These are phyloP conservation scores for Ophiobolus disseminans DNA, from an alignment of 2,329 filamentous ascomycete species.

Conservation along the genomic window DNA sequence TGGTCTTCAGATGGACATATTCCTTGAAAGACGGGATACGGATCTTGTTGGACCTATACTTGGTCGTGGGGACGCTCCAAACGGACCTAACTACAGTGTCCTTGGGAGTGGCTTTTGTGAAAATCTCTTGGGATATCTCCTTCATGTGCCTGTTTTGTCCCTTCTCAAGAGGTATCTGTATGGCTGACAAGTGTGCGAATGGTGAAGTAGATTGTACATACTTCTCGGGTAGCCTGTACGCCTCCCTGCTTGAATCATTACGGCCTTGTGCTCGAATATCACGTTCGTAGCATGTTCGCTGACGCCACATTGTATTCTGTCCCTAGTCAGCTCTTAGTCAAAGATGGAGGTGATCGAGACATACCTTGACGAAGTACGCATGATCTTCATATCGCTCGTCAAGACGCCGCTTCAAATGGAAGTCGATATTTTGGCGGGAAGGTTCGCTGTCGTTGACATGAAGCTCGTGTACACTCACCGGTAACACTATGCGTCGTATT, in stretches of 20 bases:
- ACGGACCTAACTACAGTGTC: slow-evolving; percentile 9
- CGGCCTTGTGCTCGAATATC: slow-evolving; percentile 16
- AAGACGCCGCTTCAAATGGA: slow-evolving; percentile 20
- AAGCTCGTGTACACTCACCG: too few relatives aligned
- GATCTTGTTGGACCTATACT: slow-evolving; percentile 22
- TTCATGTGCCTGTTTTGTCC: slow-evolving; percentile 1
- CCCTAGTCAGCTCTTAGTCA: neutral
- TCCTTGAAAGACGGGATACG: slow-evolving; percentile 50
- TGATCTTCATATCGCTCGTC: slow-evolving; percentile 20
- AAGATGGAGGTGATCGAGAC: neutral
- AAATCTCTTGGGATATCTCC: slow-evolving; percentile 26
- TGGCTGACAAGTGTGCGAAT: slow-evolving; percentile 27
- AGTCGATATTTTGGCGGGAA: slow-evolving; percentile 14
- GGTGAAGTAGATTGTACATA: slow-evolving; percentile 30
- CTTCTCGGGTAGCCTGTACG: slow-evolving; percentile 11
- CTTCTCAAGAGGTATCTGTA: slow-evolving; percentile 18
- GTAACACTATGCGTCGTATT: too few relatives aligned
- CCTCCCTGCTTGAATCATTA: neutral
- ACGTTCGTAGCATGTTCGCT: slow-evolving; percentile 30
- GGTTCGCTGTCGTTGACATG: slow-evolving; percentile 10
- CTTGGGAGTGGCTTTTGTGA: slow-evolving; percentile 17
- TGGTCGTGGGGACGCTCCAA: slow-evolving; percentile 19
- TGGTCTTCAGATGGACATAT: slow-evolving; percentile 52
- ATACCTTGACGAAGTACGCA: slow-evolving; percentile 20
- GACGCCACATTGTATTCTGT: slow-evolving; percentile 22